Evolutionary conservation across 2,329 filamentous ascomycete genomes (phyloP), one percentile per base, ranked within the genome.

Genomic region (Xylariaceae sp.): DNA sequence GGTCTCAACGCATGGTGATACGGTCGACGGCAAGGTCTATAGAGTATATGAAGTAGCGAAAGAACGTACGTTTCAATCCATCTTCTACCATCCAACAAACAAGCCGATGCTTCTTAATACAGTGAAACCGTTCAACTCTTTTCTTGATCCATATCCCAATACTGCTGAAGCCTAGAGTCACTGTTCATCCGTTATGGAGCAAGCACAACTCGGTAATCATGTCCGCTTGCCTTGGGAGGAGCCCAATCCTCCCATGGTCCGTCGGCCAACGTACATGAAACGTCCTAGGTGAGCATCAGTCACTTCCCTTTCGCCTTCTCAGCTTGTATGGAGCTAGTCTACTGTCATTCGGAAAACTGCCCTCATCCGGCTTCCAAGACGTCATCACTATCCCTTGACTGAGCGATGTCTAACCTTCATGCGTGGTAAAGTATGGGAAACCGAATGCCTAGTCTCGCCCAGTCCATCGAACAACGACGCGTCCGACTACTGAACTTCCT

Each of bases 401-500:
- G 9, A 9, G 26, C 9, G 26, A 9, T n/a, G 26, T n/a, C 26
- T 9, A 9, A 29, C 9, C 26, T 29, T 29, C 26, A n/a, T 9
- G 26, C n/a, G 9, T 16, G 31, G 9, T 16, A 8, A 8, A 35
- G 34, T 36, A 41, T 42, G 43, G 43, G 36, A 3, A 11, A 15
- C 12, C 38, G 38, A 32, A 39, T 32, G 35, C 35, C 42, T 19
- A 44, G 42, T 19, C 24, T 44, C 17, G 38, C 43, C 8, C 38
- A 38, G 39, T 42, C 43, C 24, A 35, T 45, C 35, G 36, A 41
- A 19, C 26, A 41, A 4, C 37, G 19, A 9, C 42, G 42, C 12
- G 18, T 41, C 6, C 48, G 0, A 54, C 49, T 3, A 51, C 55
- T 49, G 60, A 61, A 3, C 52, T 44, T 43, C 3, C 28, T 59